Conservation (phyloP, 2,329 filamentous ascomycete genomes). For the Amphichorda felina region DNA sequence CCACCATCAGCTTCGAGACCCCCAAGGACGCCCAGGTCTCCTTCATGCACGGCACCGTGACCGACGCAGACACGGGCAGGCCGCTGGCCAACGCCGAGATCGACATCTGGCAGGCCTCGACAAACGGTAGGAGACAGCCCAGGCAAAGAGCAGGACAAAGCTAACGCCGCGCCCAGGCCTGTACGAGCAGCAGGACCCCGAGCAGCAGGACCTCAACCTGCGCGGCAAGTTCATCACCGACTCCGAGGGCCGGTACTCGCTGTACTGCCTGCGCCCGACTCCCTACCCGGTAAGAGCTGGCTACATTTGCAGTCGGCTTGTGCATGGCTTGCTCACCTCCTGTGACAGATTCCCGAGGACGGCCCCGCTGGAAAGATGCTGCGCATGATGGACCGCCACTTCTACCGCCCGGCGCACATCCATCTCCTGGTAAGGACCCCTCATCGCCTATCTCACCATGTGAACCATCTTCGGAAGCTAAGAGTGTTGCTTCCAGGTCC, state of each 20-base stretch:
- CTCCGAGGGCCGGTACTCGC: conserved; percentile 47
- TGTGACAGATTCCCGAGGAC: conserved; percentile 24
- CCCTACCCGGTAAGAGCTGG: conserved; percentile 35
- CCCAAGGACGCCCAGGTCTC: conserved; percentile 38
- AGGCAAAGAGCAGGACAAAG: too few species aligned
- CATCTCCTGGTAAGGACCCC: conserved; percentile 36
- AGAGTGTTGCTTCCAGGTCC: neutral
- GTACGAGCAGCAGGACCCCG: conserved; percentile 63
- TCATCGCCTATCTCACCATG: too few species aligned
- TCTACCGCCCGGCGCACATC: conserved; percentile 46
- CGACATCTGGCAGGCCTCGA: conserved; percentile 71
- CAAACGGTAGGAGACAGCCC: conserved; percentile 50
- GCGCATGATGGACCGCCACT: conserved; percentile 39
- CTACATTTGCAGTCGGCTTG: too few species aligned
- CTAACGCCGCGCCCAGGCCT: conserved; percentile 17
- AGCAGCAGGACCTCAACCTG: conserved; percentile 62
- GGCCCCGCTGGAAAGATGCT: conserved; percentile 43
- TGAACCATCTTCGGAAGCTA: conserved; percentile 5
- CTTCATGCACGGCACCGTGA: conserved; percentile 51
- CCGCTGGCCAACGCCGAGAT: conserved; percentile 55
- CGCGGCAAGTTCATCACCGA: conserved; percentile 62
- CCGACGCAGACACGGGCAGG: conserved; percentile 45
- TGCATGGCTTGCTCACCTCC: too few species aligned
- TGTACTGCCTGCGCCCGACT: conserved; percentile 50
- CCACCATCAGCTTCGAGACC: conserved; percentile 46